Conservation (phyloP, 371 early-diverging fungal species). For the Racocetra persica region DNA sequence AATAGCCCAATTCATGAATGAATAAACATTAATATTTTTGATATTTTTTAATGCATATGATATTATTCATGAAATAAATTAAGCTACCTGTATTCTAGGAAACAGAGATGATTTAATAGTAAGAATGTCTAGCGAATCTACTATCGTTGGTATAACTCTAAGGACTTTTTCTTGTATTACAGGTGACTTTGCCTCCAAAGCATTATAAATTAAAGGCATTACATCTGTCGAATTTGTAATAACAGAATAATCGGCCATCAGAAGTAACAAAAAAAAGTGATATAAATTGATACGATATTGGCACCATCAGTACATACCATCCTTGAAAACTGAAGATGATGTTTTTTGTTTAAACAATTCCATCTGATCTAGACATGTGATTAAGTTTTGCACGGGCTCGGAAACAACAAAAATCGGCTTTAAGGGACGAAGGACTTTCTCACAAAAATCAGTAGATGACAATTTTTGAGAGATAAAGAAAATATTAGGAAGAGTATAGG, state of each 20-base stretch:
- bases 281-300: slow-evolving; percentile 40
- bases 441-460: slow-evolving; percentile 68
- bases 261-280: not conserved
- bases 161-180: slow-evolving; percentile 84
- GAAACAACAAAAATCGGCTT: slow-evolving; percentile 67
- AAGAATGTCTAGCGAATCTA: slow-evolving; percentile 71
- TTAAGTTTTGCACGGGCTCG: slow-evolving; percentile 69
- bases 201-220: slow-evolving; percentile 78
- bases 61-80: not conserved
- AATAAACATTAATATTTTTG: not conserved
- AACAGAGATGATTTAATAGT: slow-evolving; percentile 76
- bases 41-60: not conserved
- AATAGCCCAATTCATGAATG: not conserved
- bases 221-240: slow-evolving; percentile 57
- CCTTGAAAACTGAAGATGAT: slow-evolving; percentile 64
- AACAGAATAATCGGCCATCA: not conserved
- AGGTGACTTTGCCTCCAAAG: slow-evolving; percentile 65
- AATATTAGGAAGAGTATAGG: slow-evolving; percentile 79
- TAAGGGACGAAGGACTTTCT: slow-evolving; percentile 67
- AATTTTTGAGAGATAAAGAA: slow-evolving; percentile 71
- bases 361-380: slow-evolving; percentile 70
- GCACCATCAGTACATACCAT: slow-evolving; percentile 51
- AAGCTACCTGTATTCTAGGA: slow-evolving; percentile 71
- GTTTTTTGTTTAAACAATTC: slow-evolving; percentile 70
- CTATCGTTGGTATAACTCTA: slow-evolving; percentile 67